Evolutionary conservation across 805 yeast genomes (phyloP).

Genomic region (Spathaspora arborariae): DNA sequence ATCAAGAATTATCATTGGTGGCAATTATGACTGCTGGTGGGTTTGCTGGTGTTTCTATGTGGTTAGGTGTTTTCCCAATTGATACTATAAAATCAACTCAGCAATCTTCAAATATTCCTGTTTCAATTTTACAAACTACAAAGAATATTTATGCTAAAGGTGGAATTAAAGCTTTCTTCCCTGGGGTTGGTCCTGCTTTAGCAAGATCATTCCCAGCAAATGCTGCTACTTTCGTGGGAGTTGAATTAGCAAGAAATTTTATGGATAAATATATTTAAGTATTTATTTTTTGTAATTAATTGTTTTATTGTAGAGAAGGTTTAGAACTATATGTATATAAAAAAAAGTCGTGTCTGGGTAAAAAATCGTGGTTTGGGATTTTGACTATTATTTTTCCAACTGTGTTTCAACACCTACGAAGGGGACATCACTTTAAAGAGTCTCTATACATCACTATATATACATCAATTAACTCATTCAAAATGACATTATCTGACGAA

Average conservation of each 20-base stretch:
- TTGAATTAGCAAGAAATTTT: slow-evolving; percentile 65
- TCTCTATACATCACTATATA: neutral
- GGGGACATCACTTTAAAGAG: neutral
- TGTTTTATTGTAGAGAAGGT: neutral
- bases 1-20: slow-evolving; percentile 55
- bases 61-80: slow-evolving; percentile 93
- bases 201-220: slow-evolving; percentile 96
- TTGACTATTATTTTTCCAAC: neutral
- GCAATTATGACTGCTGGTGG: slow-evolving; percentile 93
- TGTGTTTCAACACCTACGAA: neutral
- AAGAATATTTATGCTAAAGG: slow-evolving; percentile 65
- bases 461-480: neutral
- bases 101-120: slow-evolving; percentile 56
- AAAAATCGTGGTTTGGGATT: neutral
- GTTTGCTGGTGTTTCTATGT: slow-evolving; percentile 93
- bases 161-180: slow-evolving; percentile 91
- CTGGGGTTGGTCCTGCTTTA: slow-evolving; percentile 95
- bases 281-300: neutral
- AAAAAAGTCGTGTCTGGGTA: neutral
- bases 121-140: slow-evolving; percentile 63
- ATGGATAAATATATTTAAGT: slow-evolving; percentile 32
- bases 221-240: slow-evolving; percentile 98
- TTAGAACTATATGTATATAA: too few species aligned
- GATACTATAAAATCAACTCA: slow-evolving; percentile 89
- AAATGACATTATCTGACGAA: slow-evolving; percentile 11